Evolutionary conservation across 169 alveolate species (phyloP).

Genomic region (Plasmodium yoelii): DNA sequence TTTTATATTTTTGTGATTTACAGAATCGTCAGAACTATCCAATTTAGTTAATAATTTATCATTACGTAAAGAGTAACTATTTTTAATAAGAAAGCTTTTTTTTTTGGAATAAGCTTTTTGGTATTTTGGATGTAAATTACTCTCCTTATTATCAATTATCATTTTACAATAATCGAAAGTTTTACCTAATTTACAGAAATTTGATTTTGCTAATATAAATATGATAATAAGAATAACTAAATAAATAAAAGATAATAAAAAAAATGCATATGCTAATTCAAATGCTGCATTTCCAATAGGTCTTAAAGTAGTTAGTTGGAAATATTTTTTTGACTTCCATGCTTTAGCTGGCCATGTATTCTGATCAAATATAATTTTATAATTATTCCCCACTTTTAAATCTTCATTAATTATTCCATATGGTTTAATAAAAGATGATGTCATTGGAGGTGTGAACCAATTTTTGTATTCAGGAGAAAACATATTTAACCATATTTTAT

Average conservation of each 20-base stretch:
- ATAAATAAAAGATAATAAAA: slow-evolving; percentile 30
- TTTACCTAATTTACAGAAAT: slow-evolving; percentile 30
- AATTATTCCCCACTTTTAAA: slow-evolving; percentile 17
- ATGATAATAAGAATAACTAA: slow-evolving; percentile 20
- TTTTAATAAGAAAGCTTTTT: background rate
- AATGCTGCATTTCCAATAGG: slow-evolving; percentile 37
- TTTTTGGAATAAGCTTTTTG: background rate
- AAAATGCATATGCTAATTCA: slow-evolving; percentile 40
- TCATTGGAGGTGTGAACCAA: slow-evolving; percentile 58
- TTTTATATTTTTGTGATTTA: background rate
- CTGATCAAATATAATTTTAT: slow-evolving; percentile 40
- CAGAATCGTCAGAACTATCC: background rate
- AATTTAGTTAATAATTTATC: background rate
- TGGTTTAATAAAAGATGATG: slow-evolving; percentile 63
- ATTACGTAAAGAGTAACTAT: no score
- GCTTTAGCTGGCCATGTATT: slow-evolving; percentile 58
- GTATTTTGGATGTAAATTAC: no score
- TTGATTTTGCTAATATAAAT: slow-evolving; percentile 7
- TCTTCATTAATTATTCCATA: slow-evolving; percentile 55
- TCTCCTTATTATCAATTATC: slow-evolving; percentile 12
- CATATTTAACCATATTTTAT: slow-evolving; percentile 40
- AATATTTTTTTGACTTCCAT: slow-evolving; percentile 57
- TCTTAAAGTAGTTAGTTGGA: slow-evolving; percentile 33
- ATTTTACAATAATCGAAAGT: slow-evolving; percentile 39
- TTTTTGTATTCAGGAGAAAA: slow-evolving; percentile 48